Base-by-base conservation (phyloP, 352 stramenopile genomes). In the Albugo laibachii region DNA sequence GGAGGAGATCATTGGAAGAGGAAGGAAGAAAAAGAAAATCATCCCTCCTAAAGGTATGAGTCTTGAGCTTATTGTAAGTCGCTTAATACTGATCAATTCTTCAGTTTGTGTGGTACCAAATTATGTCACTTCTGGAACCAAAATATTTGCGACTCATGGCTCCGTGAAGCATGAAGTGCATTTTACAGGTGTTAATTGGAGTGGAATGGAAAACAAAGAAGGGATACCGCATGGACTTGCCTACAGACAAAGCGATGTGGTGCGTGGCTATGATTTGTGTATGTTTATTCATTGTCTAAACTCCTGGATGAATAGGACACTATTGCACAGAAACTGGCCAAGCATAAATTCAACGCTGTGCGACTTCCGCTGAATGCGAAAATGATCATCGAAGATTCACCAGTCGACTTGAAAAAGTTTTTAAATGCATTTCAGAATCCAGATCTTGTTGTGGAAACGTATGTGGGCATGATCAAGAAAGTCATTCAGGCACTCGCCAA, bases 111-210 rank as follows among this genome's bases (percentile, higher is more conserved):
- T 69, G 47, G 56, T 74, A 50, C 76, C 76, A 13, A 74, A 85
- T 59, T 88, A 85, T 52, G 53, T 78, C 12, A 66, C 70, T 12
- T 52, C 54, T 31, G 48, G 65, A 1, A 64, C 66, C 36, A 77
- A 80, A 55, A 65, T 88, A 45, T 84, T 79, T 53, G 76, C 76
- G 34, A 70, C 42, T 13, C 56, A 70, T 46, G 69, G 60, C 19
- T 63, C 68, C 34, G 47, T 63, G 12, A 75, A 76, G 49, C 48
- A 80, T 51, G 63, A 79, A 41, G 56, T 88, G 6, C 63, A 75
- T 38, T 80, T 88, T 47, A 88, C 72, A n/a, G 76, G 76, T 34
- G 83, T 88, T 58, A 88, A 88, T 56, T 88, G 76, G 76, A 88
- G 73, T 43, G 76, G 76, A 45, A 88, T 88, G 76, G 76, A 88